A percentile compares a stretch with the other conserved stretches of the same genome.
Conservation (phyloP, 164 flowering plant genomes). For the Annona squamosa region DNA sequence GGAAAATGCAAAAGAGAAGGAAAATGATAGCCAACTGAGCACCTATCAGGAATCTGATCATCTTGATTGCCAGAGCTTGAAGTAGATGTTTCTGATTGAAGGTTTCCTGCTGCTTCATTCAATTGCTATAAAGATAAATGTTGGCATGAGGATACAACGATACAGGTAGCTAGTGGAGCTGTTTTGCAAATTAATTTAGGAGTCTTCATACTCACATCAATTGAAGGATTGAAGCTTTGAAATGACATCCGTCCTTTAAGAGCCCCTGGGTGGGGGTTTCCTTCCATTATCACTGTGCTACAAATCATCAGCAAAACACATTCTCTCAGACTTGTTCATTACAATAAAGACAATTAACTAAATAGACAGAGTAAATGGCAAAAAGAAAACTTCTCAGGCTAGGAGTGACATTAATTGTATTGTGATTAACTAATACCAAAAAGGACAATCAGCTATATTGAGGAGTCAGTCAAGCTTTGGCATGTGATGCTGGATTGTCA, state of each 20-base stretch:
- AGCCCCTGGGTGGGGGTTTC: conserved; percentile 81
- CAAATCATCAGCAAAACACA: conserved; percentile 11
- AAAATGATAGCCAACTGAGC: conserved; percentile 3
- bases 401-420: no score
- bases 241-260: conserved; percentile 84
- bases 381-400: no score
- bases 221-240: conserved; percentile 73
- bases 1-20: background rate
- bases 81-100: conserved; percentile 27
- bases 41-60: conserved; percentile 33
- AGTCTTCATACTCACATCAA: conserved; percentile 75
- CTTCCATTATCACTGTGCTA: conserved; percentile 84
- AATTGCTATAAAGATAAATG: conserved; percentile 60
- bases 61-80: conserved; percentile 28
- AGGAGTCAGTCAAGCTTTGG: no score
- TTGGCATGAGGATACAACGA: conserved; percentile 15
- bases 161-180: conserved; percentile 15
- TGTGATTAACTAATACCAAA: no score
- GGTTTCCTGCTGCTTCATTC: conserved; percentile 35
- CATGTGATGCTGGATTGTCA: no score
- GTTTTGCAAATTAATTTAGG: conserved; percentile 9
- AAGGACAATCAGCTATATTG: no score
- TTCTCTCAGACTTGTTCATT: background rate
- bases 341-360: no score
- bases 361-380: no score